A percentile compares a stretch with the other conserved stretches of the same genome.
Evolutionary conservation across 2,329 filamentous ascomycete species (phyloP).

Genomic region (Magnaporthiopsis rhizophila): DNA sequence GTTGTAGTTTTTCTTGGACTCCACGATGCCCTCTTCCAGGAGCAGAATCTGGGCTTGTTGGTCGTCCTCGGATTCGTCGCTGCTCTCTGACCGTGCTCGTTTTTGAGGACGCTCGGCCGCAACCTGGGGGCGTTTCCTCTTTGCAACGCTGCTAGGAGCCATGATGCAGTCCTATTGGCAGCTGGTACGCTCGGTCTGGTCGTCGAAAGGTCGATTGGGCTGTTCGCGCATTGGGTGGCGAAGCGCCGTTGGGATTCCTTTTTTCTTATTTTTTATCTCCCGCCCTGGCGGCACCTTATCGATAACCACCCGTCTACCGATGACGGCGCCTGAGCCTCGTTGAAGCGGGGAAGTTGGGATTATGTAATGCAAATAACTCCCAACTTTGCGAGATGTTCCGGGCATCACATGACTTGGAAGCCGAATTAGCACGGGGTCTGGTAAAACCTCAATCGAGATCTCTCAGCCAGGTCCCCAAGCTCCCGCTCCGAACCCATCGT

Average conservation of each 20-base stretch:
- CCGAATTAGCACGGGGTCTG: conserved; percentile 28
- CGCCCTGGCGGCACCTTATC: neutral
- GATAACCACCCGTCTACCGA: neutral
- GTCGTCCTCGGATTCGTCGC: conserved; percentile 32
- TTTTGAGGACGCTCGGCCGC: conserved; percentile 38
- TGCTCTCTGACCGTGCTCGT: conserved; percentile 39
- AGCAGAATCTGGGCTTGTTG: conserved; percentile 61
- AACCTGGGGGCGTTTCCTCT: conserved; percentile 43
- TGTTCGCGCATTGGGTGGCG: neutral
- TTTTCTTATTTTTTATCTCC: neutral
- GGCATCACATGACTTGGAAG: conserved; percentile 28
- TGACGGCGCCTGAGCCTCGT: neutral
- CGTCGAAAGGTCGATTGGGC: neutral
- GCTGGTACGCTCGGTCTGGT: too few relatives aligned
- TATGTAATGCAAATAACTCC: neutral
- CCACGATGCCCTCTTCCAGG: conserved; percentile 72
- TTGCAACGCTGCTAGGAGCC: conserved; percentile 19
- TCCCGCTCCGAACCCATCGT: conserved; percentile 32
- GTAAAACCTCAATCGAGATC: conserved; percentile 37
- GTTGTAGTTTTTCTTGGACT: conserved; percentile 87
- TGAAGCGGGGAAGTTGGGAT: neutral
- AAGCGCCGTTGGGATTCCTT: neutral
- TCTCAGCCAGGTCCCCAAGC: conserved; percentile 6
- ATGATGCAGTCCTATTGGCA: neutral
- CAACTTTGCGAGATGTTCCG: conserved; percentile 1